Evolutionary conservation across 108 stramenopile species (phyloP), one percentile per base, ranked within the genome.

Genomic region (Thalassiosira profunda): DNA sequence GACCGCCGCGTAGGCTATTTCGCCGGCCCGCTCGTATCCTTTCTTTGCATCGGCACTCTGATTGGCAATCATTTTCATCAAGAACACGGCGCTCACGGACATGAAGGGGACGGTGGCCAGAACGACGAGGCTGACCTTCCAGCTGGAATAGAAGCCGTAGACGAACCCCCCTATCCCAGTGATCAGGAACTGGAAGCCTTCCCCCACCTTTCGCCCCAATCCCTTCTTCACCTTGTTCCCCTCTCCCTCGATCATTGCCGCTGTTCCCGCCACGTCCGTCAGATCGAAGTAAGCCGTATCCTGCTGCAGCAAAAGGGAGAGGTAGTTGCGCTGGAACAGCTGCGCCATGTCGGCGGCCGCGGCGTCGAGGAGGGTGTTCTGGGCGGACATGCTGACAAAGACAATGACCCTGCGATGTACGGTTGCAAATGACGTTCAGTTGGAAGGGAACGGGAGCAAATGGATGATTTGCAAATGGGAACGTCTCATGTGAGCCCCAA

Each of bases 161-260:
- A 40, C 76, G 25, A 89, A 41, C 0, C 91, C 91, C 3, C 86
- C 87, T 6, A 92, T 29, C 30, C 76, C 72, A 1, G 80, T 84
- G 0, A 83, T 86, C 8, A 67, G 61, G 41, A 89, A 92, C 54
- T 92, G 88, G 7, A 92, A 69, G 1, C 91, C 91, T 43, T 92
- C 86, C 0, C 69, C 91, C 84, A 88, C 74, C 45, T 92, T 85
- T 0, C 82, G 63, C 15, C 91, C 88, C n/a, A 85, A 17, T 4
- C 86, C 86, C 0, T 85, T 58, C 54, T 42, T 64, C 44, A 76
- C 57, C 41, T 66, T 69, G 25, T 36, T 58, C 26, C 38, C 29
- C 7, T 54, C 64, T 3, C 35, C 36, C 0, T 40, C 46, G 8
- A 81, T 35, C 5, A 58, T 65, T 1, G 73, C 67, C 10, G 80